Evolutionary conservation across 2,329 filamentous ascomycete genomes (phyloP).

Genomic region (Pleoardoris graminearum): DNA sequence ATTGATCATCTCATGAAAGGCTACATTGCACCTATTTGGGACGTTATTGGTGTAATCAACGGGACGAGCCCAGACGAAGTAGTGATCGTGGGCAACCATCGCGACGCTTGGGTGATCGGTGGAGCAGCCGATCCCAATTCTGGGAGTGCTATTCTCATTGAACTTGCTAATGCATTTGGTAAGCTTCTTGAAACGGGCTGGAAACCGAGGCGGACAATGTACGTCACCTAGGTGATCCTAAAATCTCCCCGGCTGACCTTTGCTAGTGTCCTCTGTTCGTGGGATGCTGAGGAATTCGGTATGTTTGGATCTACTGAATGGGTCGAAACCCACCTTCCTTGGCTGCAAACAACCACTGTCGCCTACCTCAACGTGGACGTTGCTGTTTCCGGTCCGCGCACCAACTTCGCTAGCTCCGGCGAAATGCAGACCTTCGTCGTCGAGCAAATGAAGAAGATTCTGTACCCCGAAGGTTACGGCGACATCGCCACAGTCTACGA

Average conservation of each 20-base stretch:
- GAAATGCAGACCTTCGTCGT: conserved; percentile 26
- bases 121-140: conserved; percentile 55
- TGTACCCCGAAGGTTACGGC: conserved; percentile 22
- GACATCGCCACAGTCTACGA: conserved; percentile 44
- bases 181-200: conserved; percentile 50
- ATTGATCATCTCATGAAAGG: conserved; percentile 72
- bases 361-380: conserved; percentile 28
- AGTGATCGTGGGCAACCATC: conserved; percentile 53
- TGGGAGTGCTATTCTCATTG: conserved; percentile 50
- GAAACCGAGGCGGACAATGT: conserved; percentile 51
- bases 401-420: conserved; percentile 18
- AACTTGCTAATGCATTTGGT: conserved; percentile 51
- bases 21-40: conserved; percentile 77
- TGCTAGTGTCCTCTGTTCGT: conserved; percentile 21
- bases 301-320: conserved; percentile 48
- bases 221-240: not conserved
- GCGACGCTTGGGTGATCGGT: conserved; percentile 55
- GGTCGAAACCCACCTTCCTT: conserved; percentile 37
- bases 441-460: conserved; percentile 26
- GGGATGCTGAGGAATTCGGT: conserved; percentile 29
- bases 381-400: conserved; percentile 22
- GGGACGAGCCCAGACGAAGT: conserved; percentile 60
- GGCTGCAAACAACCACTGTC: conserved; percentile 27
- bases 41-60: conserved; percentile 67
- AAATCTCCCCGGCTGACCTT: not conserved